Evolutionary conservation across 306 rosid species (phyloP), one percentile per base, ranked within the genome.

Genomic region (Dryas alaskensis): DNA sequence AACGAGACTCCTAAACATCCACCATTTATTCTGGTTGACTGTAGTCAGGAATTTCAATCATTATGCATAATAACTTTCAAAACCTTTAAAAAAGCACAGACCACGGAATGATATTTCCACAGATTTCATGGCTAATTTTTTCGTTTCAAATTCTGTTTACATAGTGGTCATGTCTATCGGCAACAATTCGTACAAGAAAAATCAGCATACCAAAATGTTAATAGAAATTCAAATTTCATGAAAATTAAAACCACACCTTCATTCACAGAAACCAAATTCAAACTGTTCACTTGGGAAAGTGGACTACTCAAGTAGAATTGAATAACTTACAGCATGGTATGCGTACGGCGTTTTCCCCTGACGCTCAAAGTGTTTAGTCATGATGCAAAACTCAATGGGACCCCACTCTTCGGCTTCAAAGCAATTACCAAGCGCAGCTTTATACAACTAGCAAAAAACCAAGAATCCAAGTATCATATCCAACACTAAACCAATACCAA

Each of bases 341-440:
- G 93, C 92, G 65, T 91, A 94, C 19, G 98, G 96, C 0, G 95
- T 82, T 72, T 94, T 85, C 49, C 95, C 98, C 80, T 94, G 97
- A 60, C 96, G 97, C 55, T 91, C 92, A 44, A 88, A 91, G 81
- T 94, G 99, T 79, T 94, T 91, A 6, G 83, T 85, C 99, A 94
- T 91, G 84, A 94, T 78, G 74, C 96, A 87, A 79, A 63, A 94
- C 83, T 94, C 99, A 62, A 89, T 80, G 5, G 99, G 92, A 43
- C 97, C 92, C 99, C 99, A 94, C 54, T 92, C 97, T 78, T 94
- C 99, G 19, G 49, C 68, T 74, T 94, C 96, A 69, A 88, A 94
- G 77, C 92, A 87, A 74, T 94, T 89, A 66, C 92, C 99, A 61
- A 94, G 92, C 10, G 99, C 99, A 75, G 89, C 90, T 85, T 92